Base-by-base conservation (phyloP, 2,329 filamentous ascomycete species). In the Aspergillus japonicus region DNA sequence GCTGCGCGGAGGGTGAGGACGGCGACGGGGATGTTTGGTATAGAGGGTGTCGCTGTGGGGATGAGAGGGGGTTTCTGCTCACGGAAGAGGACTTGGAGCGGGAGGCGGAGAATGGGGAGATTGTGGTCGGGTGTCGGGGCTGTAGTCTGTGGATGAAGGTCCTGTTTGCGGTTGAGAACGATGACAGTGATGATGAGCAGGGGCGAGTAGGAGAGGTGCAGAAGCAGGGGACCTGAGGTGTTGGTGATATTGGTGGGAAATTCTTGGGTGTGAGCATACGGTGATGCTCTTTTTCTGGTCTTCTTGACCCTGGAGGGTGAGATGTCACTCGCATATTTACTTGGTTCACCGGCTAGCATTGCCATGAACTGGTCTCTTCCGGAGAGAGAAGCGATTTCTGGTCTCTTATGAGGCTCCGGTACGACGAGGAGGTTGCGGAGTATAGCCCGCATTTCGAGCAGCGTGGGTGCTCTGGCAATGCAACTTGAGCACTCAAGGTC, bases 131-230 rank as follows among this genome's bases (percentile, higher is more conserved):
- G 2, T 88, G 86, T 75, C 77, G 78, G 58, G 85, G 86, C 39
- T 88, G 86, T 73, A 88, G 85, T 78, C 77, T 88, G 59, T 87
- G 83, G 82, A 77, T 87, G 61, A 83, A 83, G 70, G 80, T 88
- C 49, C 73, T 83, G 63, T 88, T 87, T 77, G 83, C 80, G 23
- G 79, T 83, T 50, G 80, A 80, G 44, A 69, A 69, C 58, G 60
- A 69, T 58, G 60, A 5, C 33, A 12, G 14, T 35, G 33, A 58
- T 26, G 58, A 53, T 14, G 42, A 50, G 49, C 47, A 19, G 16
- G 60, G 39, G 12, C 42, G 23, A 26, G 3, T 35, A 47, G 26
- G 48, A 12, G 33, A 35, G 11, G 33, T 5, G 11, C 44, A 16
- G 16, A 50, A 80, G 77, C 8, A 71, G 68, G 50, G 68, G 49